phyloP scores from a whole-genome alignment of 2,329 filamentous ascomycete genomes.

The Leptosphaerulina australis region DNA sequence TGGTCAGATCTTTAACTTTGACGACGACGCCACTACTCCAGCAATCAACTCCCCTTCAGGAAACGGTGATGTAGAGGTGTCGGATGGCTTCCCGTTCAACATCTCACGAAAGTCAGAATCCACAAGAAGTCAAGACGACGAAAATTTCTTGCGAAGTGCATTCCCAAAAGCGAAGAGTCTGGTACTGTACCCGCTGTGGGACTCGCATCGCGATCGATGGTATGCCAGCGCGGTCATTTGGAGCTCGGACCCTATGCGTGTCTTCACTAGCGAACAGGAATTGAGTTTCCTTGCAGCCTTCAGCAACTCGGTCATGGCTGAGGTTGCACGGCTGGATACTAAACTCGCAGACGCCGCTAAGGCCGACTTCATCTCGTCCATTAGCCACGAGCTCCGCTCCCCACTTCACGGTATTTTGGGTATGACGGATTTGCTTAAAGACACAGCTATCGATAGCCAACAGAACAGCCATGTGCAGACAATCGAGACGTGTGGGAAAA shows the following conservation, averaged over 20 bases:
- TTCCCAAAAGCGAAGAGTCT: slow-evolving; percentile 48
- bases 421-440: slow-evolving; percentile 44
- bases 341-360: slow-evolving; percentile 55
- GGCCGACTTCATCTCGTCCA: slow-evolving; percentile 63
- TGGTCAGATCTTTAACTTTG: slow-evolving; percentile 49
- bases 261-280: slow-evolving; percentile 48
- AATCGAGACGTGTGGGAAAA: slow-evolving; percentile 49
- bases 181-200: slow-evolving; percentile 50
- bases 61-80: slow-evolving; percentile 23
- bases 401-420: slow-evolving; percentile 66
- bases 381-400: slow-evolving; percentile 66
- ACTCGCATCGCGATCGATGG: slow-evolving; percentile 48
- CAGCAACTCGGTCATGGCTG: slow-evolving; percentile 49
- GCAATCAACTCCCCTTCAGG: slow-evolving; percentile 28
- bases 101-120: slow-evolving; percentile 39
- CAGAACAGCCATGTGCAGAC: slow-evolving; percentile 52
- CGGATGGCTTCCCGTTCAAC: slow-evolving; percentile 32
- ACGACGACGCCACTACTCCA: slow-evolving; percentile 29
- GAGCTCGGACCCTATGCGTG: slow-evolving; percentile 46
- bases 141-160: slow-evolving; percentile 38
- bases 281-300: slow-evolving; percentile 49
- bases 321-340: slow-evolving; percentile 48
- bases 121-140: slow-evolving; percentile 41
- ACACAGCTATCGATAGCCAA: slow-evolving; percentile 39
- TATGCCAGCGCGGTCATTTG: slow-evolving; percentile 48